phyloP scores from a whole-genome alignment of 805 yeast genomes.

The Metschnikowia gelsemii region DNA sequence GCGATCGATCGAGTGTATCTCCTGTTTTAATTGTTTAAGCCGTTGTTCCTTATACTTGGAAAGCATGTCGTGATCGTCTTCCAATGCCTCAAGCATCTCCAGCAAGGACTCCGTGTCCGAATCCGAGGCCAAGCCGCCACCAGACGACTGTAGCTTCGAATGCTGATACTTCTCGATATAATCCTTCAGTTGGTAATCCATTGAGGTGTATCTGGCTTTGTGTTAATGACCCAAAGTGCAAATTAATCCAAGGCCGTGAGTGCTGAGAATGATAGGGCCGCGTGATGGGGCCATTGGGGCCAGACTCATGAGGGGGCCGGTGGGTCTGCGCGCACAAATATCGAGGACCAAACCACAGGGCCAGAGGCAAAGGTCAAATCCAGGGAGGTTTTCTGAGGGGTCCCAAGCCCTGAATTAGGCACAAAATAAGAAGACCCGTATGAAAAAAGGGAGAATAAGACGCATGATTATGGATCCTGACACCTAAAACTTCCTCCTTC shows the following conservation, averaged over 20 bases:
- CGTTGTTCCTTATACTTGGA: conserved; percentile 61
- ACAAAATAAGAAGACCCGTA: too few relatives aligned
- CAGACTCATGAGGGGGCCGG: background rate
- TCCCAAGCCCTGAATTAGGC: too few relatives aligned
- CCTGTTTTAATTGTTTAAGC: conserved; percentile 52
- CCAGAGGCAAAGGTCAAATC: too few relatives aligned
- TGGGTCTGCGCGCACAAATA: too few relatives aligned
- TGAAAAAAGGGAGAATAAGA: too few relatives aligned
- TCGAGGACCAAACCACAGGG: too few relatives aligned
- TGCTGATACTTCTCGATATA: conserved; percentile 48
- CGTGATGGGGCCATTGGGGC: background rate
- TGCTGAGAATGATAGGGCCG: too few relatives aligned
- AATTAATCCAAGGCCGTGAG: too few relatives aligned
- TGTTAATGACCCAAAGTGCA: too few relatives aligned
- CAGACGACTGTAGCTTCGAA: conserved; percentile 25
- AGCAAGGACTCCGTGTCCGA: conserved; percentile 38
- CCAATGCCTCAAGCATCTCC: conserved; percentile 44
- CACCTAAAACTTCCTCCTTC: background rate
- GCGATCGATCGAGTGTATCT: conserved; percentile 36
- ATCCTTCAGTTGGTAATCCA: conserved; percentile 35
- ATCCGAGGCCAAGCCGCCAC: conserved; percentile 25
- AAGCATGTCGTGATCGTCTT: conserved; percentile 45
- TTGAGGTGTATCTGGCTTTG: too few relatives aligned
- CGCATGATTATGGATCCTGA: too few relatives aligned
- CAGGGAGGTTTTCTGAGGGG: too few relatives aligned